phyloP scores from a whole-genome alignment of 148 eudicot genomes.

The Amaranthus palmeri region DNA sequence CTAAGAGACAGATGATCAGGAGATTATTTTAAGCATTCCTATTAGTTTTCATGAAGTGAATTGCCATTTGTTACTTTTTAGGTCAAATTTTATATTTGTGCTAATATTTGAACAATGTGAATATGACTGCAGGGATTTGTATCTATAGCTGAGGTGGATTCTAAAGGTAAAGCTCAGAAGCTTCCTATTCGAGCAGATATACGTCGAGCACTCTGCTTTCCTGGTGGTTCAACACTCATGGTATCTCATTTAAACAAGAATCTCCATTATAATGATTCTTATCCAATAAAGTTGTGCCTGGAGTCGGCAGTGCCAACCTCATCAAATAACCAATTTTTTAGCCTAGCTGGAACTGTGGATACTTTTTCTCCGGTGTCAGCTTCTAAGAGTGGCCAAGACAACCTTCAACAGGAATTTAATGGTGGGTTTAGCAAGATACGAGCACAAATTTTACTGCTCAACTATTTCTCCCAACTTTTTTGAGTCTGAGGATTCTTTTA shows the following conservation, averaged over 20 bases:
- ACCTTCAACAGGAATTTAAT: conserved; percentile 27
- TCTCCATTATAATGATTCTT: conserved; percentile 22
- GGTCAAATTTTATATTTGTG: not conserved
- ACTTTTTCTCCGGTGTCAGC: conserved; percentile 17
- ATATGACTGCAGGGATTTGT: conserved; percentile 58
- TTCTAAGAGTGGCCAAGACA: conserved; percentile 28
- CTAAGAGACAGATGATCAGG: not conserved
- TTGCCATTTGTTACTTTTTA: not conserved
- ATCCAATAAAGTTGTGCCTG: conserved; percentile 22
- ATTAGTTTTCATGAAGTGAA: not conserved
- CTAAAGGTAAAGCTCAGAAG: conserved; percentile 68
- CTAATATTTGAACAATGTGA: conserved; percentile 14
- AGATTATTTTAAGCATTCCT: not conserved
- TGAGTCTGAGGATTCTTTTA: not conserved
- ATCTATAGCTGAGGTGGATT: conserved; percentile 64
- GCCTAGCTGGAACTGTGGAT: conserved; percentile 25
- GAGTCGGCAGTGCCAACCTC: conserved; percentile 25
- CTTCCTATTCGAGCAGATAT: conserved; percentile 72
- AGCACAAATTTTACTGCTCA: not conserved
- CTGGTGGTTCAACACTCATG: conserved; percentile 88
- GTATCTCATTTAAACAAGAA: conserved; percentile 50
- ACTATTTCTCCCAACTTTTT: not conserved
- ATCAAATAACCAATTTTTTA: conserved; percentile 27
- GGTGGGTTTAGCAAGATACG: conserved; percentile 21
- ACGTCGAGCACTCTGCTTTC: conserved; percentile 80